Evolutionary conservation across 2,329 filamentous ascomycete genomes (phyloP), one percentile per base, ranked within the genome.

Genomic region (Fusarium dlaminii): DNA sequence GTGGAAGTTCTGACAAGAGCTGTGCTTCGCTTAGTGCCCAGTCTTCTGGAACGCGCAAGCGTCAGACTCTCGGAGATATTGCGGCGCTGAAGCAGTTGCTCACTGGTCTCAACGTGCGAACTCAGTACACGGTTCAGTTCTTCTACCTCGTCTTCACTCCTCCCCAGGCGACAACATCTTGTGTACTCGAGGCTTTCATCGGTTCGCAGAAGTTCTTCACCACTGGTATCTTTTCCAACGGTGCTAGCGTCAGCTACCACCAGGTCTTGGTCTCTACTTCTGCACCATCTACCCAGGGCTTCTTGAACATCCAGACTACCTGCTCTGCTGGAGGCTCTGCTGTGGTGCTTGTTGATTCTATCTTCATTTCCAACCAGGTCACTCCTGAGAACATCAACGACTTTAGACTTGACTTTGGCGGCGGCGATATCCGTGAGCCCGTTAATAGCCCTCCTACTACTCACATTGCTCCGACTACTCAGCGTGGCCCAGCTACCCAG

Each of bases 331-430:
- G 73, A 10, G 70, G 61, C 3, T 45, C 66, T 2, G 63, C 70
- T 1, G 17, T 52, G 0, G 37, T 77, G 6, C 60, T 74, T 10
- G 29, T 76, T 7, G 74, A 76, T 22, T 72, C 74, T 1, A 62
- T 76, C 52, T 76, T 76, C 36, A 48, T 76, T 4, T 76, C 74
- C 5, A 75, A 76, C 56, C 54, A 75, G 37, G 74, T 76, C 20
- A 76, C 74, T 12, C 63, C 67, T 13, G 55, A 63, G n/a, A 76
- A 66, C 42, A 76, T 76, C 15, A 51, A 48, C 15, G 30, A 65
- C 22, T 67, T 64, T 18, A 29, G 49, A 5, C 62, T 77, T 39
- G 66, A 70, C 37, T 77, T 70, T 45, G 71, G 71, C 22, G 70
- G 66, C 18, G 70, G 70, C 11, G 49, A 39, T n/a, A 29, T 73